Base-by-base conservation (phyloP, 2,329 filamentous ascomycete species). In the Calonectria montana region DNA sequence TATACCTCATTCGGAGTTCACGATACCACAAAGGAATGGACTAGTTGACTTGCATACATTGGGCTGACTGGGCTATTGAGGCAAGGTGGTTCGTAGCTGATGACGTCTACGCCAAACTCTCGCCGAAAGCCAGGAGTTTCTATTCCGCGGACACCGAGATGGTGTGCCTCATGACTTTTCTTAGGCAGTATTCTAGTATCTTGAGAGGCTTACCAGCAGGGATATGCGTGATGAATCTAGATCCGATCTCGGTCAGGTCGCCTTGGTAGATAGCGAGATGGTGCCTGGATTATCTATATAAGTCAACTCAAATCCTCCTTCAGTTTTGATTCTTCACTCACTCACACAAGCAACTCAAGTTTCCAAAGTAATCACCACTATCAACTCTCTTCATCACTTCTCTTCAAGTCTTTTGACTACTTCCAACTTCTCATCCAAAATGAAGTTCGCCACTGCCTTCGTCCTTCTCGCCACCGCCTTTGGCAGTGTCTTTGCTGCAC, bases 271-370 rank as follows among this genome's bases (percentile, higher is more conserved):
- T 25, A 23, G 25, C 35, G 31, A 59, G 13, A 39, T 59, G 0
- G 21, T 21, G n/a, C 16, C 35, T 2, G 10, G 18, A 18, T 39
- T 15, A 39, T 59, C 53, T 59, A 59, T 59, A 59, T 59, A 59
- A 59, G 53, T 59, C 31, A 21, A 39, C 4, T 9, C 12, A 35
- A 59, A 39, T 27, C 53, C 53, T 2, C 53, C 31, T 25, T 59
- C 53, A 25, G 15, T 59, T 37, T 59, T n/a, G 29, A 59, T 59
- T 59, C 53, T 59, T 59, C 53, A 59, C 53, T 59, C 53, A 59
- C 53, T 59, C 53, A 59, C 31, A 39, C 53, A 37, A 55, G n/a
- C 50, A 55, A 59, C 53, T 59, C 53, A 59, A 59, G 53, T 21
- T 23, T 59, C 53, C 21, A 59, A 31, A 59, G 25, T 31, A 59